Base-by-base conservation (phyloP, 139 green algal genomes). In the Gonium pectorale region DNA sequence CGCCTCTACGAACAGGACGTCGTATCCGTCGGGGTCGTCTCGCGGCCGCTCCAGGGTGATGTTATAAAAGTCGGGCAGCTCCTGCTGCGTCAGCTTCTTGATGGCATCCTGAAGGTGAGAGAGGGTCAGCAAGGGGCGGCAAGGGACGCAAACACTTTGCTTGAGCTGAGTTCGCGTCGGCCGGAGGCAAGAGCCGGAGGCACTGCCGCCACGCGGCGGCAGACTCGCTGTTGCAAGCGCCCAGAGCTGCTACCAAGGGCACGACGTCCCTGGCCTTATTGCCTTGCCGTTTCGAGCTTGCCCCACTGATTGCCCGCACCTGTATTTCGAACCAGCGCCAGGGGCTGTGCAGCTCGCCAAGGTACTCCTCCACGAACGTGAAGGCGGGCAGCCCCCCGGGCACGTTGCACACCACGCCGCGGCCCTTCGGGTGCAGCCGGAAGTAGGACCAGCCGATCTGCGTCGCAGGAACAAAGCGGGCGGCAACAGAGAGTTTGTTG, bases 251-350 rank as follows among this genome's bases (percentile, higher is more conserved):
- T n/a, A n/a, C n/a, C n/a, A n/a, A n/a, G n/a, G n/a, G n/a, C n/a
- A n/a, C n/a, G n/a, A n/a, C n/a, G n/a, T n/a, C n/a, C n/a, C n/a
- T n/a, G n/a, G n/a, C n/a, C n/a, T n/a, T n/a, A n/a, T n/a, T n/a
- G n/a, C n/a, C n/a, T n/a, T n/a, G n/a, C n/a, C n/a, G n/a, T n/a
- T n/a, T n/a, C n/a, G n/a, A n/a, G n/a, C n/a, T n/a, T n/a, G n/a
- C n/a, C n/a, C n/a, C n/a, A n/a, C n/a, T n/a, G n/a, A n/a, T n/a
- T n/a, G 19, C 37, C 13, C 37, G 24, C 72, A 92, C 92, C 92
- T 98, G 95, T 67, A 98, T 95, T 90, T 99, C 96, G 81, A 97
- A 98, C 97, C 97, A 99, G 41, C 97, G 89, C 94, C 94, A 98
- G 17, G 96, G 95, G 21, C 52, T 90, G 87, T 99, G 96, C 51